Conservation (phyloP, 202 grass and related monocot species). For the Carex arenaria region DNA sequence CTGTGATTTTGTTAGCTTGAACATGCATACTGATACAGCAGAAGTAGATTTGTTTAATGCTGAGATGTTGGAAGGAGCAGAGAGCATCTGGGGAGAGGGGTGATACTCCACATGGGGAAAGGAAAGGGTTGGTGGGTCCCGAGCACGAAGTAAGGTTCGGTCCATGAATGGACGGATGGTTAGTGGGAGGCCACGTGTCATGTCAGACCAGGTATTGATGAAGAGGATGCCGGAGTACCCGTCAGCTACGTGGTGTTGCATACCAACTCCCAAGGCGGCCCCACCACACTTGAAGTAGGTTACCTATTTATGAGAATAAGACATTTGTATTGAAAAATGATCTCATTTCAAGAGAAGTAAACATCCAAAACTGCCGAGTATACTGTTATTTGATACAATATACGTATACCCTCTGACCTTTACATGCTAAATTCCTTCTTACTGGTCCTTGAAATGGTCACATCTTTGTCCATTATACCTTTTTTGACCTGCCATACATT, state of each 20-base stretch:
- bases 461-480: neutral
- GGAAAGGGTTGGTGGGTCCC: conserved; percentile 48
- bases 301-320: conserved; percentile 40
- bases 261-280: conserved; percentile 70
- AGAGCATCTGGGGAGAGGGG: conserved; percentile 60
- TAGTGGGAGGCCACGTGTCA: conserved; percentile 63
- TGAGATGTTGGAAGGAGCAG: conserved; percentile 23
- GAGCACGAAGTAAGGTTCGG: conserved; percentile 67
- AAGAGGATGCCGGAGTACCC: conserved; percentile 85
- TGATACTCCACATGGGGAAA: conserved; percentile 90
- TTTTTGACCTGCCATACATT: neutral
- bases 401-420: neutral
- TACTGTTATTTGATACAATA: neutral
- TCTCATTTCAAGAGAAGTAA: neutral
- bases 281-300: conserved; percentile 93
- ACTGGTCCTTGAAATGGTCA: neutral
- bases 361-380: neutral
- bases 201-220: conserved; percentile 94
- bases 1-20: conserved; percentile 53
- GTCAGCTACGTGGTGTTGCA: conserved; percentile 93
- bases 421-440: neutral
- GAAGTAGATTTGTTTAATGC: conserved; percentile 34
- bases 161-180: conserved; percentile 62
- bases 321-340: neutral
- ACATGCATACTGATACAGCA: conserved; percentile 62